A percentile compares a stretch with the other conserved stretches of the same genome.
phyloP scores from a whole-genome alignment of 768 basidiomycete genomes.

The Phaeotremella skinneri region DNA sequence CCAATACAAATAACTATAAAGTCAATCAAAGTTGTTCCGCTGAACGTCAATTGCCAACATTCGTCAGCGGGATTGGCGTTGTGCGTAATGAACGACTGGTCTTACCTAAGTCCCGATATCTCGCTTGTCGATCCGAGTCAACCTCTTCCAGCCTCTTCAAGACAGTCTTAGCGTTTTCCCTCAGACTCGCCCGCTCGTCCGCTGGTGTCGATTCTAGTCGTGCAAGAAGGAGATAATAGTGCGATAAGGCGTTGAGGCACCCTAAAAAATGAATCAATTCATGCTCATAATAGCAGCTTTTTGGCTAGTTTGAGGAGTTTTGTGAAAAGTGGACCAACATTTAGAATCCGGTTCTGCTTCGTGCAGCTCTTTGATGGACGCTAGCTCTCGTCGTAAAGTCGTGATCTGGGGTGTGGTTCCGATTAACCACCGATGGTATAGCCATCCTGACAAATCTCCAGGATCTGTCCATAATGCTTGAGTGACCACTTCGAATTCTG shows the following conservation, averaged over 20 bases:
- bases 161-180: slow-evolving; percentile 57
- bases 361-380: slow-evolving; percentile 74
- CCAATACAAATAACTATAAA: too few species aligned
- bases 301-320: not conserved
- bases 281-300: too few species aligned
- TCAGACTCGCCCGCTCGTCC: slow-evolving; percentile 36
- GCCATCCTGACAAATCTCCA: slow-evolving; percentile 93
- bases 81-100: not conserved
- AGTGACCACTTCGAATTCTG: slow-evolving; percentile 88
- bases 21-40: not conserved
- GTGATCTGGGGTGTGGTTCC: slow-evolving; percentile 67
- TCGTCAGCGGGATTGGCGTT: too few species aligned
- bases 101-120: slow-evolving; percentile 58
- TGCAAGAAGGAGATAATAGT: slow-evolving; percentile 74
- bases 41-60: too few species aligned
- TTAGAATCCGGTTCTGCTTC: slow-evolving; percentile 89
- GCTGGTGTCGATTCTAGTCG: slow-evolving; percentile 47
- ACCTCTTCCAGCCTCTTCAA: slow-evolving; percentile 57
- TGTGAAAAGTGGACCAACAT: slow-evolving; percentile 58
- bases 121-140: slow-evolving; percentile 64
- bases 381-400: slow-evolving; percentile 71
- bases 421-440: slow-evolving; percentile 97
- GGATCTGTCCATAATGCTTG: slow-evolving; percentile 98
- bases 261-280: slow-evolving; percentile 56
- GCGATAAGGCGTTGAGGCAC: slow-evolving; percentile 89